Evolutionary conservation across 2,329 filamentous ascomycete species (phyloP), one percentile per base, ranked within the genome.

Genomic region (Sporothrix humicola): DNA sequence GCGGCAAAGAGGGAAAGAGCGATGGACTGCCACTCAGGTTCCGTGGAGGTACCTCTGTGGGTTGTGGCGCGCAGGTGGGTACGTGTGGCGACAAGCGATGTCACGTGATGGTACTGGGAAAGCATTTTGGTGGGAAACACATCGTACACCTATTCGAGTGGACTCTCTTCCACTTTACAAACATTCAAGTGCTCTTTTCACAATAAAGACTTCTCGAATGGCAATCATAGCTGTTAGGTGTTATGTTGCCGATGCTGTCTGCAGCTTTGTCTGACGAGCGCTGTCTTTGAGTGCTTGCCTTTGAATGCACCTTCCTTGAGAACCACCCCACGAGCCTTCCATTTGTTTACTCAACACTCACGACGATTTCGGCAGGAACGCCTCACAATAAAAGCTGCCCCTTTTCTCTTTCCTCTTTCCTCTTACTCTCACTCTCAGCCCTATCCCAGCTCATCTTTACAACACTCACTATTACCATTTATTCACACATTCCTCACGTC

Each of bases 61-160:
- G 8, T 10, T 69, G 65, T 52, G 65, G 65, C 65, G 48, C 46
- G 23, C 20, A 26, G 13, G 65, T 69, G 65, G 65, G 65, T 69
- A 69, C 65, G 17, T 54, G 48, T 52, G 65, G 65, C 65, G 65
- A 66, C 42, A 66, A 23, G 0, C 3, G 1, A 12, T 6, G 37
- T 66, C 61, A 66, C 61, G 61, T 66, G 61, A 63, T 37, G 7
- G 3, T 20, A 56, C 23, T 2, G 2, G 50, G 3, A 9, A 15
- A 54, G 52, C n/a, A 10, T 3, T 48, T 9, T 48, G 46, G 46
- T 48, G 48, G 48, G n/a, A 52, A 7, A n/a, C n/a, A n/a, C n/a
- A n/a, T n/a, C n/a, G n/a, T 52, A 15, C n/a, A 52, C 15, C 7
- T 52, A 17, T 52, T 17, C 4, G 20, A 26, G 54, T 4, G n/a